A percentile compares a stretch with the other conserved stretches of the same genome.
Evolutionary conservation across 257 asterid species (phyloP).

Genomic region (Solanum piurae): DNA sequence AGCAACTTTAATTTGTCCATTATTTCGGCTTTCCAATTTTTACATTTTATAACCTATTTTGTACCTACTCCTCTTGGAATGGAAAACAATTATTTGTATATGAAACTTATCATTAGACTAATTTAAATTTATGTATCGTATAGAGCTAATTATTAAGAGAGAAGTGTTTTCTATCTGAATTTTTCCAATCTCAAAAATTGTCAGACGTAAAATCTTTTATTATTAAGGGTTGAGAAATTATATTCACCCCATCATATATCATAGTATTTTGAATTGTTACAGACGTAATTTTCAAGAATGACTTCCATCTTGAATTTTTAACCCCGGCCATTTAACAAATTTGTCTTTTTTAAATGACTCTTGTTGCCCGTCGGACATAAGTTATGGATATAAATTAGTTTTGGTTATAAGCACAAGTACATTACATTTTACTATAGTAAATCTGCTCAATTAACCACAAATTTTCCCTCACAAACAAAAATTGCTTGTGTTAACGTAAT

Average conservation of each 20-base stretch:
- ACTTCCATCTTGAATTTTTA: background rate
- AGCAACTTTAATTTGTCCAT: background rate
- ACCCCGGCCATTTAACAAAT: background rate
- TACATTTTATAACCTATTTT: background rate
- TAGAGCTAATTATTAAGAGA: background rate
- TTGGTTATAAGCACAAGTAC: background rate
- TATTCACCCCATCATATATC: too few species aligned
- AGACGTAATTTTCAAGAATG: background rate
- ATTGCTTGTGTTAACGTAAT: background rate
- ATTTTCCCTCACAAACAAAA: background rate
- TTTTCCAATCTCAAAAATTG: background rate
- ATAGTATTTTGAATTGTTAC: background rate
- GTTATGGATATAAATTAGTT: background rate
- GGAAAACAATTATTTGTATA: background rate
- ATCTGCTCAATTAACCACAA: background rate
- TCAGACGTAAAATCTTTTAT: rapidly evolving
- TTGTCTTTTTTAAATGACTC: background rate
- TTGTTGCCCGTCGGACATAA: background rate
- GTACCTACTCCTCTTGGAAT: background rate
- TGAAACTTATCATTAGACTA: background rate
- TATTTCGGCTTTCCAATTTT: background rate
- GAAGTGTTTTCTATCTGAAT: background rate
- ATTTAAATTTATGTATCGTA: background rate
- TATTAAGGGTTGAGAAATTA: background rate
- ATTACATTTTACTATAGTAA: background rate